phyloP scores from a whole-genome alignment of 495 filamentous ascomycete genomes.

The Pseudotulostoma volvatum region DNA sequence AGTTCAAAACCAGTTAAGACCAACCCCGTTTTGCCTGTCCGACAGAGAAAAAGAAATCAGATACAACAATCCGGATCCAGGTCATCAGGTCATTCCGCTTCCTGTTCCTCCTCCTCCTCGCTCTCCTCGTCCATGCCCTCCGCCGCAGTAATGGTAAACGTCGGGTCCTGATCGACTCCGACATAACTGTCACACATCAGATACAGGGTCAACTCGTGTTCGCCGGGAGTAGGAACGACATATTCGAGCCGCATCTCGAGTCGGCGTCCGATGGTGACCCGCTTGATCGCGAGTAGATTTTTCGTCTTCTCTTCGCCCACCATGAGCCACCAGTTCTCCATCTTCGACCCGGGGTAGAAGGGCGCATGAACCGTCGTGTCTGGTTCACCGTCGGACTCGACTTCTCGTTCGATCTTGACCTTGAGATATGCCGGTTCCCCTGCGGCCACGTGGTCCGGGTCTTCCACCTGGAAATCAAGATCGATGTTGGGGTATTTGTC shows the following conservation, averaged over 20 bases:
- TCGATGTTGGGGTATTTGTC: constrained; percentile 89
- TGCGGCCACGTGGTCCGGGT: constrained; percentile 60
- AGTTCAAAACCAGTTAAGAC: too few relatives aligned
- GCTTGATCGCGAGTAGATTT: constrained; percentile 80
- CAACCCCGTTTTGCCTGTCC: too few relatives aligned
- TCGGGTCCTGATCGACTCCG: constrained; percentile 90
- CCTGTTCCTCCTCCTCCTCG: constrained; percentile 62
- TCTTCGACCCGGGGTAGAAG: constrained; percentile 84
- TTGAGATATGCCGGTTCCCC: constrained; percentile 71
- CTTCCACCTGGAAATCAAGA: constrained; percentile 71
- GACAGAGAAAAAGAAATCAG: too few relatives aligned
- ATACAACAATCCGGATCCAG: too few relatives aligned
- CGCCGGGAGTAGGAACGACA: constrained; percentile 67
- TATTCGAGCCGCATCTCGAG: constrained; percentile 73
- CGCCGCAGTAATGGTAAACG: constrained; percentile 66
- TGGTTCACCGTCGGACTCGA: constrained; percentile 58
- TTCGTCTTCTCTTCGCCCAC: constrained; percentile 77
- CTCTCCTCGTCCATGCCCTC: constrained; percentile 95
- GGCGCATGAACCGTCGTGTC: constrained; percentile 85
- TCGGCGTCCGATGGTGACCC: constrained; percentile 67
- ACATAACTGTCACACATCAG: constrained; percentile 97
- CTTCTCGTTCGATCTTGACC: constrained; percentile 71
- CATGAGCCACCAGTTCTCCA: constrained; percentile 96
- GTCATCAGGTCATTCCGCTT: too few relatives aligned
- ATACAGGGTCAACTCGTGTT: constrained; percentile 79